Base-by-base conservation (phyloP, 169 alveolate species). In the Plasmodium ovale region DNA sequence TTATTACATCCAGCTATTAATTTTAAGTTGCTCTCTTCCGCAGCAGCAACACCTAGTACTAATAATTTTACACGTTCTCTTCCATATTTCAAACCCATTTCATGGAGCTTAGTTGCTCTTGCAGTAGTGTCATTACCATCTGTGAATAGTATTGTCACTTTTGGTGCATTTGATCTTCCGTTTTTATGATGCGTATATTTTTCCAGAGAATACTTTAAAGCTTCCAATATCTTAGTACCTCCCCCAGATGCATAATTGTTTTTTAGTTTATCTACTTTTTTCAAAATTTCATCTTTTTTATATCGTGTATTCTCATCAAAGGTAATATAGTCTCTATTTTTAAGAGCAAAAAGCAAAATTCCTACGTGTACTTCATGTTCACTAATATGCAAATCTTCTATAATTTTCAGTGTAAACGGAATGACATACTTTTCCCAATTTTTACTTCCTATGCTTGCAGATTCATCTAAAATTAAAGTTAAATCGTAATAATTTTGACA, bases 391-490 rank as follows among this genome's bases (percentile, higher is more conserved):
- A 77, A 77, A 53, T 64, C 69, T 12, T 62, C 47, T 77, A 77
- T 64, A 62, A 60, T 77, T 77, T 77, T 39, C 9, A 27, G 69
- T n/a, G 88, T 77, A 77, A 77, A 77, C 27, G 88, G 77, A 35
- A 77, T 47, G 37, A 77, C 88, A 27, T 77, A 37, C 4, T 77
- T 62, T 27, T 14, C 42, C 88, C 88, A 77, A 77, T 77, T 42
- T 60, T 19, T 27, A 33, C 1, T 42, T 60, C 53, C 42, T 60
- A 77, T 77, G 60, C 88, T 77, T 60, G 42, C 88, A 14, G 88
- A 77, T 77, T 77, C 88, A 31, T 77, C 88, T 35, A 77, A 60
- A 77, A 77, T 77, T 27, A 77, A 77, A 60, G 88, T 77, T 68
- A 77, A 77, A 67, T 77, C 88, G 74, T 77, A 77, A 60, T 42